Percentiles rank a stretch among this genome's conserved stretches.
phyloP scores from a whole-genome alignment of 2,329 filamentous ascomycete genomes.

The Ustulina deusta region DNA sequence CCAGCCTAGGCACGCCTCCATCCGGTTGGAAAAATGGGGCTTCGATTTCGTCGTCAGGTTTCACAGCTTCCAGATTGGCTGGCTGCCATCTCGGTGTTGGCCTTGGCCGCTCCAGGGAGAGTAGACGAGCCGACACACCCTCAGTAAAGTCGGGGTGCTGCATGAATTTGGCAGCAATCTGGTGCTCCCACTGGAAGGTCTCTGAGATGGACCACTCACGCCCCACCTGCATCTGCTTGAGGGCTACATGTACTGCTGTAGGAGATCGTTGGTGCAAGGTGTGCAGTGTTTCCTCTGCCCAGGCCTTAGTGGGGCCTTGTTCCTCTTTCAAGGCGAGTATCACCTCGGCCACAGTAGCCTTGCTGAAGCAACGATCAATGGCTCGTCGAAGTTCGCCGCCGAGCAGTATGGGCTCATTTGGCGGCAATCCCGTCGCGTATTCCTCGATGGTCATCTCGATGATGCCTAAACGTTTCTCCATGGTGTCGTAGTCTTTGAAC shows the following conservation, averaged over 20 bases:
- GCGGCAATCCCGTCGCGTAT: slow-evolving; percentile 86
- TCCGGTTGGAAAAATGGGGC: slow-evolving; percentile 75
- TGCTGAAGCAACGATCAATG: slow-evolving; percentile 85
- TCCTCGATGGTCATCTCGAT: slow-evolving; percentile 93
- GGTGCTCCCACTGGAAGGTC: slow-evolving; percentile 86
- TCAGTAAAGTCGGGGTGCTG: slow-evolving; percentile 89
- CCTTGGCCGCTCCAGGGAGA: slow-evolving; percentile 68
- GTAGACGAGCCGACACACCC: slow-evolving; percentile 85
- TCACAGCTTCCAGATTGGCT: slow-evolving; percentile 75
- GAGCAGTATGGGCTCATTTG: slow-evolving; percentile 75
- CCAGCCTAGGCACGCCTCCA: slow-evolving; percentile 61
- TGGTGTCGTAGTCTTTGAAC: slow-evolving; percentile 80
- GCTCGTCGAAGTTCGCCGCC: slow-evolving; percentile 78
- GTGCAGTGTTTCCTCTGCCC: slow-evolving; percentile 82
- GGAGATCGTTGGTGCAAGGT: slow-evolving; percentile 85
- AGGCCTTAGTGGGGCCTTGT: slow-evolving; percentile 69
- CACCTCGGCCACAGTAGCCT: slow-evolving; percentile 76
- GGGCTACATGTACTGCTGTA: slow-evolving; percentile 84
- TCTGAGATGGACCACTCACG: slow-evolving; percentile 82
- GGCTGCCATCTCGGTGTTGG: slow-evolving; percentile 80
- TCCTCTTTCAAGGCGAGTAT: slow-evolving; percentile 73
- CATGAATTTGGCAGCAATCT: slow-evolving; percentile 91
- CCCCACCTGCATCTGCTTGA: slow-evolving; percentile 84
- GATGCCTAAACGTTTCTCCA: slow-evolving; percentile 72
- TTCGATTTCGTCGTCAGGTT: slow-evolving; percentile 63